Percentiles rank a stretch among this genome's conserved stretches.
Evolutionary conservation across 1,284 basidiomycete genomes (phyloP).

Genomic region (Cutaneotrichosporon mucoides): DNA sequence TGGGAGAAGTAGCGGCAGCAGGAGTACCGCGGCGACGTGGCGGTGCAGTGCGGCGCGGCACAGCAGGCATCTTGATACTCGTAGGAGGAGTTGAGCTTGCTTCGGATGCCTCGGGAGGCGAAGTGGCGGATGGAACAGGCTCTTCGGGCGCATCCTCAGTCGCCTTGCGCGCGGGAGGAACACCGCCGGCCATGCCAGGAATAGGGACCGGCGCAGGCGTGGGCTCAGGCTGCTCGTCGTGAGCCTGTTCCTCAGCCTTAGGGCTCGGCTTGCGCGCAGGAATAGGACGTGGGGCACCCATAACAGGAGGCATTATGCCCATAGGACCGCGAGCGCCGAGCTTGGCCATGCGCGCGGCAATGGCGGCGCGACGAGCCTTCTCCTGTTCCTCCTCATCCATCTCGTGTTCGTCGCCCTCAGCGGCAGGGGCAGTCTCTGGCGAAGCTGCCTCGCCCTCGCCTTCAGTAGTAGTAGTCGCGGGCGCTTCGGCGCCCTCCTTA

Average conservation of each 20-base stretch:
- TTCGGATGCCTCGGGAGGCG: not conserved
- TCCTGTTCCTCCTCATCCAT: slow-evolving; percentile 47
- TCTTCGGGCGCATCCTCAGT: not conserved
- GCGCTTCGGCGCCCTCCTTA: too few species aligned
- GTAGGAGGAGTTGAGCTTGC: slow-evolving; percentile 14
- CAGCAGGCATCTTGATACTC: slow-evolving; percentile 39
- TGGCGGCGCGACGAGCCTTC: slow-evolving; percentile 50
- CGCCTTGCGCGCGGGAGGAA: not conserved
- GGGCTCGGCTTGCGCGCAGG: slow-evolving; percentile 24
- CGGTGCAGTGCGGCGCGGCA: slow-evolving; percentile 39
- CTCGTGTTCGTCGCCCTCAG: slow-evolving; percentile 26
- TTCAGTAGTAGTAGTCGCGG: not conserved
- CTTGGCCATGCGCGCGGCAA: slow-evolving; percentile 52
- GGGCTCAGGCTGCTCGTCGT: not conserved
- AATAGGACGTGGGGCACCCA: slow-evolving; percentile 8
- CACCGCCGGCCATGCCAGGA: slow-evolving; percentile 15
- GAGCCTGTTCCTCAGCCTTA: not conserved
- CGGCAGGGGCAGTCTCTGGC: slow-evolving; percentile 18
- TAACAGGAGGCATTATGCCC: slow-evolving; percentile 35
- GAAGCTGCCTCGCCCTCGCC: slow-evolving; percentile 19
- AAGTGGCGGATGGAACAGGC: not conserved
- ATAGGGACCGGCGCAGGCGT: slow-evolving; percentile 16
- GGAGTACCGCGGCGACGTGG: slow-evolving; percentile 29
- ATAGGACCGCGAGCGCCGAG: slow-evolving; percentile 50
- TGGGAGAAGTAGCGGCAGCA: not conserved